Conservation (phyloP, 139 green algal genomes). For the Chlorella sorokiniana region DNA sequence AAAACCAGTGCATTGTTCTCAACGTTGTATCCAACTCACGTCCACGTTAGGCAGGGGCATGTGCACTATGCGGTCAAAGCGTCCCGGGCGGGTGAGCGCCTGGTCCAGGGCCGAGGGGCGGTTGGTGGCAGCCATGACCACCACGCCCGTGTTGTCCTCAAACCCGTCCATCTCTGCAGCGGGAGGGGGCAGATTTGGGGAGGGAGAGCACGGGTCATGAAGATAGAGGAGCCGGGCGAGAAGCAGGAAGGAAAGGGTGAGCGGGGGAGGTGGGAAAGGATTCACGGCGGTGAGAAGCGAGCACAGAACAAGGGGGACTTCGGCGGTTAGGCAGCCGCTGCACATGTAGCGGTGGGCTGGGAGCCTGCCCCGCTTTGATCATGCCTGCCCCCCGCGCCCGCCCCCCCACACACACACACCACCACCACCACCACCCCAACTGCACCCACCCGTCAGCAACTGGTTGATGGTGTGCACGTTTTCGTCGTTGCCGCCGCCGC, state of each 20-base stretch:
- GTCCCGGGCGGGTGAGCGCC: conserved; percentile 87
- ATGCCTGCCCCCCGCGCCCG: no score
- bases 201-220: no score
- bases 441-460: conserved; percentile 79
- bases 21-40: background rate
- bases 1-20: background rate
- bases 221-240: background rate
- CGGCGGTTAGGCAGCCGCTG: no score
- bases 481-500: conserved; percentile 72
- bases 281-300: no score
- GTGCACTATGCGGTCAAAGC: conserved; percentile 96
- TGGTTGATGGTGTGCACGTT: conserved; percentile 94
- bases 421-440: no score
- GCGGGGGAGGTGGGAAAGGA: background rate
- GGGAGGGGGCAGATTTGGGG: background rate
- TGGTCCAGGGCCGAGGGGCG: conserved; percentile 88
- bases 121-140: conserved; percentile 98
- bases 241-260: background rate
- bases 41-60: conserved; percentile 86
- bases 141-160: conserved; percentile 92
- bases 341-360: no score
- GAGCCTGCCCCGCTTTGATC: no score
- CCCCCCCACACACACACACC: no score
- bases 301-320: no score
- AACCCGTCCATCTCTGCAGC: conserved; percentile 96